Percentiles rank a stretch among this genome's conserved stretches.
Conservation (phyloP, 495 filamentous ascomycete genomes). For the Hyaloscypha finlandica region DNA sequence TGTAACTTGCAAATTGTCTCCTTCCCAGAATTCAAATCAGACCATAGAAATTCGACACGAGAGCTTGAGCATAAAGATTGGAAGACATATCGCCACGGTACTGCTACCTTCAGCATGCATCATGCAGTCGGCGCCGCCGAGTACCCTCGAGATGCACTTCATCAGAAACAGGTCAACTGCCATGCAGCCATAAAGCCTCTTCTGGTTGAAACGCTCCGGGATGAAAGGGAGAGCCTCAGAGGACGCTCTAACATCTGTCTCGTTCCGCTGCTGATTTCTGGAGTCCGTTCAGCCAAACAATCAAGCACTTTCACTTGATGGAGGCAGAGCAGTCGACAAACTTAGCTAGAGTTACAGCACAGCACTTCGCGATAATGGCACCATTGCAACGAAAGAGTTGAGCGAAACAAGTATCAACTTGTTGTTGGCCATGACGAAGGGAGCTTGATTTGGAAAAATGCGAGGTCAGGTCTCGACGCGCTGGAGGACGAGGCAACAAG, state of each 20-base stretch:
- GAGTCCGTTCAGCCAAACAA: not conserved
- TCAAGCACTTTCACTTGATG: not conserved
- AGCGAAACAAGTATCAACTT: not conserved
- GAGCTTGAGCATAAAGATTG: slow-evolving; percentile 1
- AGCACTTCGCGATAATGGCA: not conserved
- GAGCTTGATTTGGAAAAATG: not conserved
- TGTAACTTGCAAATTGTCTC: not conserved
- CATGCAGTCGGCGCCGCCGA: not conserved
- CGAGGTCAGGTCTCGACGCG: not conserved
- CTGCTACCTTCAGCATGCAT: not conserved
- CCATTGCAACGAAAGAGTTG: not conserved
- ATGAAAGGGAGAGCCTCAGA: not conserved
- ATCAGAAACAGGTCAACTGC: not conserved
- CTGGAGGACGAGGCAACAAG: slow-evolving; percentile 13
- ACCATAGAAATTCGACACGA: not conserved
- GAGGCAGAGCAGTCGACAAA: not conserved
- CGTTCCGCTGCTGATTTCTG: not conserved
- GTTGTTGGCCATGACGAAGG: not conserved
- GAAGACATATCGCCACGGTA: not conserved
- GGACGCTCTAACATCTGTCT: not conserved
- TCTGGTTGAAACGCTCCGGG: not conserved
- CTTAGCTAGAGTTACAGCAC: not conserved
- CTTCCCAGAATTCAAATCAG: not conserved
- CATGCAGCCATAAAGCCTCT: not conserved
- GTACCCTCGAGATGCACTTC: not conserved